Conservation (phyloP, 2,329 filamentous ascomycete genomes). For the Clonostachys rosea region DNA sequence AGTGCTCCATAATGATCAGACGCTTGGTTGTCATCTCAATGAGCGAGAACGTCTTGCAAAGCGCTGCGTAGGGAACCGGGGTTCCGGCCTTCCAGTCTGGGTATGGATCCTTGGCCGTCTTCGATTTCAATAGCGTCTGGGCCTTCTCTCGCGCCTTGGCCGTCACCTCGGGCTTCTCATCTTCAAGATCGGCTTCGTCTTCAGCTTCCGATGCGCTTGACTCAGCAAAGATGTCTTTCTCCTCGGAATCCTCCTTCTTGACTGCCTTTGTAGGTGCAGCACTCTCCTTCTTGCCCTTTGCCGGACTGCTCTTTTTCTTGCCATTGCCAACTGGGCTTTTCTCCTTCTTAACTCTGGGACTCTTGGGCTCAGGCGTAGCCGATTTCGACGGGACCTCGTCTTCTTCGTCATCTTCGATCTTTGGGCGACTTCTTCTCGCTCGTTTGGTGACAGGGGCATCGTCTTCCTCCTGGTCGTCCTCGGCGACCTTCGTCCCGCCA, state of each 20-base stretch:
- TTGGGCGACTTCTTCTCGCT: slow-evolving; percentile 37
- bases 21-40: slow-evolving; percentile 94
- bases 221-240: slow-evolving; percentile 37
- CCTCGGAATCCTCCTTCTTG: slow-evolving; percentile 6
- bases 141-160: slow-evolving; percentile 77
- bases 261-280: slow-evolving; percentile 5
- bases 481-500: slow-evolving; percentile 18
- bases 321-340: neutral
- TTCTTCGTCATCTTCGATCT: slow-evolving; percentile 48
- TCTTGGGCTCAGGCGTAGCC: neutral
- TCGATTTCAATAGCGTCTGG: slow-evolving; percentile 67
- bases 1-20: slow-evolving; percentile 82
- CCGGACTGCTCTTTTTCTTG: neutral
- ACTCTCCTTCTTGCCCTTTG: slow-evolving; percentile 1
- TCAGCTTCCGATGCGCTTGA: slow-evolving; percentile 32
- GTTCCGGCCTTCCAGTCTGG: slow-evolving; percentile 89
- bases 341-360: neutral
- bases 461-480: slow-evolving; percentile 46
- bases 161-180: slow-evolving; percentile 64
- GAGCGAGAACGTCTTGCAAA: slow-evolving; percentile 91
- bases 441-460: slow-evolving; percentile 59
- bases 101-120: slow-evolving; percentile 69
- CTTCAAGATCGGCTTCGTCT: slow-evolving; percentile 46
- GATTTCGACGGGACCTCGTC: slow-evolving; percentile 24
- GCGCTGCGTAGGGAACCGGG: slow-evolving; percentile 88